Conservation (phyloP, 208 protist genomes). For the Leishmania major region DNA sequence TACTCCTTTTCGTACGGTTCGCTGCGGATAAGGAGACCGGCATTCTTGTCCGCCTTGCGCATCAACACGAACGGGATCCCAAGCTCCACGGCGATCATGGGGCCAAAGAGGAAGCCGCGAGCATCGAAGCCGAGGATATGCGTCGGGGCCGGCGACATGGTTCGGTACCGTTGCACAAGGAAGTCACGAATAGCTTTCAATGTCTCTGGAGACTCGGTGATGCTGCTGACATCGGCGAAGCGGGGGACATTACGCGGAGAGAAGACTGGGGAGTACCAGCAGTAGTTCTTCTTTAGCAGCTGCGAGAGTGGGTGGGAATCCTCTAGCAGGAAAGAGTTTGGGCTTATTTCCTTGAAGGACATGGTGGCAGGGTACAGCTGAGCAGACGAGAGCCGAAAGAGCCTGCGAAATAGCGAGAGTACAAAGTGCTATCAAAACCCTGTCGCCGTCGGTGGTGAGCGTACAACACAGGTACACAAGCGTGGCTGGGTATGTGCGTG, state of each 20-base stretch:
- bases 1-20: slow-evolving; percentile 92
- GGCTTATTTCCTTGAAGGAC: slow-evolving; percentile 31
- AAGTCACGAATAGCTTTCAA: slow-evolving; percentile 88
- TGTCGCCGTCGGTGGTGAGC: neutral
- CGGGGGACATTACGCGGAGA: slow-evolving; percentile 87
- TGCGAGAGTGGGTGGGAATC: slow-evolving; percentile 44
- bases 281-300: slow-evolving; percentile 61
- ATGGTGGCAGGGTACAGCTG: neutral
- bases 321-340: slow-evolving; percentile 57
- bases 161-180: slow-evolving; percentile 78
- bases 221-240: slow-evolving; percentile 88
- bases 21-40: slow-evolving; percentile 87
- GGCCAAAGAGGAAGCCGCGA: slow-evolving; percentile 89
- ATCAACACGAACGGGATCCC: slow-evolving; percentile 92
- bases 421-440: neutral
- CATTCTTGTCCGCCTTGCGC: slow-evolving; percentile 87
- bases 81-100: slow-evolving; percentile 88
- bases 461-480: neutral
- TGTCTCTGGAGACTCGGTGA: slow-evolving; percentile 78
- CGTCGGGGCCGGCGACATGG: slow-evolving; percentile 60
- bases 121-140: slow-evolving; percentile 91
- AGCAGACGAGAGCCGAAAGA: neutral
- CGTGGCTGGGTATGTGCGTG: neutral
- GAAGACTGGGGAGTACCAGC: slow-evolving; percentile 90
- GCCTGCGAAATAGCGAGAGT: too few relatives aligned